Base-by-base conservation (phyloP, 306 rosid genomes). In the Arachis stenosperma region DNA sequence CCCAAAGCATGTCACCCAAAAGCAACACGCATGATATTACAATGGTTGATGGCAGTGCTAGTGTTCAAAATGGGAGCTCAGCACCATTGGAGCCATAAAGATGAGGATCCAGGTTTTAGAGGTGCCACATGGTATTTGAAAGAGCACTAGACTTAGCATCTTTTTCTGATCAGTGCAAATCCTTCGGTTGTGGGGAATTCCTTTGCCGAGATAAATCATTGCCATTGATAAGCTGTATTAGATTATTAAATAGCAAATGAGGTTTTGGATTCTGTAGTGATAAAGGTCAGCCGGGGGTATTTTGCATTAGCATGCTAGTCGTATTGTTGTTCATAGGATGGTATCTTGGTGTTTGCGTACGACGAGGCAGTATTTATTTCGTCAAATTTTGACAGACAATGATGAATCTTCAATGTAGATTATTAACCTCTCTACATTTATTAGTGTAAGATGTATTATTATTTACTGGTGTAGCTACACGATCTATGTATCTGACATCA, bases 21-120 rank as follows among this genome's bases (percentile, higher is more conserved):
- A 22, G 27, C 27, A 22, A 22, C 27, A 22, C 27, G 27, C 1
- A 22, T 22, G 84, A 56, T 73, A 75, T 8, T 65, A 39, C 70
- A 11, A 61, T 62, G 69, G 73, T 30, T 60, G 87, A 48, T 4
- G 7, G 57, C 11, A 70, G 55, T 77, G 75, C 57, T 37, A 46
- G 54, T 69, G 65, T 43, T 29, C 75, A 74, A 51, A 71, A 79
- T 40, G 86, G 75, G 73, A 64, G 40, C 42, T 39, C 78, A 53
- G 9, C 50, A 37, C 54, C 3, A 42, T 69, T 66, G 61, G 58
- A 12, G 22, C 60, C 66, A 59, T 46, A 67, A 48, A 72, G 70
- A 64, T 52, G 68, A 29, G 48, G 63, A 65, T 48, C 44, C 48
- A 8, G 29, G 43, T 61, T 54, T 27, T 64, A 8, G 12, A 59